Conservation (phyloP, 768 basidiomycete species). For the Lentinula edodes region DNA sequence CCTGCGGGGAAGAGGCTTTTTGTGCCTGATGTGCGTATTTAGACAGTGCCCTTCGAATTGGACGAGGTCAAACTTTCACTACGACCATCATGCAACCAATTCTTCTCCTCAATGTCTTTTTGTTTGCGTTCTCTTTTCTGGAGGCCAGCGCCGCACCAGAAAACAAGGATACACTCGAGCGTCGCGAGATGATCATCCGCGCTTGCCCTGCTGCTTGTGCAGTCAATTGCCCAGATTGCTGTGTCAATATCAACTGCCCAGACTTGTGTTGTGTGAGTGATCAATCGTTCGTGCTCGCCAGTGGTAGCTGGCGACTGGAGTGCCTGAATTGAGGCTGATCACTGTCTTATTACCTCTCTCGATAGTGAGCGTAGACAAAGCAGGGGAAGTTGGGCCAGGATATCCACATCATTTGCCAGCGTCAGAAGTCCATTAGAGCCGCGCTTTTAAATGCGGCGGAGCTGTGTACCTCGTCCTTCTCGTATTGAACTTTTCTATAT, state of each 20-base stretch:
- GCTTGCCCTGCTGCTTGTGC: constrained; percentile 2
- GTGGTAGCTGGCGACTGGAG: neutral
- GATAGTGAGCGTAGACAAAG: neutral
- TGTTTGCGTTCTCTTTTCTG: neutral
- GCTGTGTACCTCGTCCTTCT: no score
- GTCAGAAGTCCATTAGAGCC: no score
- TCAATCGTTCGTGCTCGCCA: neutral
- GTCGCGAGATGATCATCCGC: neutral
- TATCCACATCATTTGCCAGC: no score
- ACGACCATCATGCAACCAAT: neutral
- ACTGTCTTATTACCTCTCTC: neutral
- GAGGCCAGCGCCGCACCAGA: neutral
- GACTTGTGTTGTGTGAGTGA: neutral
- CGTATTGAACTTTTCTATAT: no score
- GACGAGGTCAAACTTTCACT: neutral
- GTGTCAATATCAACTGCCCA: neutral
- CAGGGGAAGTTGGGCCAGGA: neutral
- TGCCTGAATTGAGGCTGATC: neutral
- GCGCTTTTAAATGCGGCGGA: no score
- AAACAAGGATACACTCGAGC: neutral
- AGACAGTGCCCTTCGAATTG: neutral
- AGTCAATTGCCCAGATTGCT: neutral
- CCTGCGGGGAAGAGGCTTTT: neutral
- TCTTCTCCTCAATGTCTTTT: neutral
- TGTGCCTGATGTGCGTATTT: neutral